Evolutionary conservation across 106 monocot species (phyloP).

Genomic region (Hemerocallis citrina): DNA sequence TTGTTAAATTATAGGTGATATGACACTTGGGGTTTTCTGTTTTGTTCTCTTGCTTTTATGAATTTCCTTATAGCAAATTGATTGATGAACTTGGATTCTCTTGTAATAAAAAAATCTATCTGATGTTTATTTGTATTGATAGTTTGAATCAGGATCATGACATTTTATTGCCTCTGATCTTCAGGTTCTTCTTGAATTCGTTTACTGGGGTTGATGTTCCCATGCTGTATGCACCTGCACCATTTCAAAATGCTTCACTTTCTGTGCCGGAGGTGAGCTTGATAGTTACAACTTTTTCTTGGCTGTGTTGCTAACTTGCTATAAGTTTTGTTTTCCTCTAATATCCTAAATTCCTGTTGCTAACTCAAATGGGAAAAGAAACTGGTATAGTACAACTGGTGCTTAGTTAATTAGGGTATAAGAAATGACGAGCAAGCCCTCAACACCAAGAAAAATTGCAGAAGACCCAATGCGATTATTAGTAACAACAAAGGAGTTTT

Average conservation of each 20-base stretch:
- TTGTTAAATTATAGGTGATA: constrained; percentile 81
- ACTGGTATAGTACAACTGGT: background rate
- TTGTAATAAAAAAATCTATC: no score
- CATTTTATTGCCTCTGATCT: background rate
- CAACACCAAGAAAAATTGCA: no score
- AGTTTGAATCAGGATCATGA: background rate
- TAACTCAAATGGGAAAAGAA: background rate
- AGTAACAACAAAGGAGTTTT: no score
- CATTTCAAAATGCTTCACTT: constrained; percentile 75
- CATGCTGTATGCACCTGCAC: constrained; percentile 53
- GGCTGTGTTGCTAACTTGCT: background rate
- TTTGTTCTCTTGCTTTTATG: background rate
- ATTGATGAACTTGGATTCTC: no score
- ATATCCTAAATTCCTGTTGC: background rate
- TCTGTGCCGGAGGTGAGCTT: constrained; percentile 54
- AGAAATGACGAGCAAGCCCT: no score
- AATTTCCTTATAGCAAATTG: no score
- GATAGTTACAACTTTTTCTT: background rate
- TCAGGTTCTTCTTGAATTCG: constrained; percentile 54
- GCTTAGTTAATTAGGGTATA: background rate
- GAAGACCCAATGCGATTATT: no score
- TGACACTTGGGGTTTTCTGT: background rate
- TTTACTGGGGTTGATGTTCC: constrained; percentile 61
- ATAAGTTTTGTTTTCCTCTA: background rate
- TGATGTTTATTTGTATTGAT: no score